Conservation (phyloP, 2,329 filamentous ascomycete genomes). For the Xylogone sp. region DNA sequence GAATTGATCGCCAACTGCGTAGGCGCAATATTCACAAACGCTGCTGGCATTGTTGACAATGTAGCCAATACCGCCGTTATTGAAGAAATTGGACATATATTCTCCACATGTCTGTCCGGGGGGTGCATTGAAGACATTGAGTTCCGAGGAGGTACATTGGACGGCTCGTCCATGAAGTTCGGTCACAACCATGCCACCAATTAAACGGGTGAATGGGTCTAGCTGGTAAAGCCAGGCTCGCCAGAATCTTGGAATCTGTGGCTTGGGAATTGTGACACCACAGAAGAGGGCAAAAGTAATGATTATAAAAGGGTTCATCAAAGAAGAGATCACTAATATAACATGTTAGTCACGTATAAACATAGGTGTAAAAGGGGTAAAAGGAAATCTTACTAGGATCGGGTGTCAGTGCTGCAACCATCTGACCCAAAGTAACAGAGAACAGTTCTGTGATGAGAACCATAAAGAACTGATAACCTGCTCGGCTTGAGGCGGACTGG, state of each 20-base stretch:
- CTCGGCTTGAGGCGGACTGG: slow-evolving; percentile 55
- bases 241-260: slow-evolving; percentile 77
- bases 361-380: background rate
- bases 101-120: slow-evolving; percentile 63
- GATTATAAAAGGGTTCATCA: slow-evolving; percentile 79
- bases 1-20: slow-evolving; percentile 75
- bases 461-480: slow-evolving; percentile 86
- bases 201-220: slow-evolving; percentile 78
- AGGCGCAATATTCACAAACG: slow-evolving; percentile 78
- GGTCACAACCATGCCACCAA: slow-evolving; percentile 75
- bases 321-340: slow-evolving; percentile 30
- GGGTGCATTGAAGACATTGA: slow-evolving; percentile 67
- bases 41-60: slow-evolving; percentile 61
- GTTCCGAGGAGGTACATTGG: slow-evolving; percentile 55
- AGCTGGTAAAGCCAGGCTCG: slow-evolving; percentile 77
- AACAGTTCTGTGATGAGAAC: slow-evolving; percentile 81
- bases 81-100: slow-evolving; percentile 73
- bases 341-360: background rate
- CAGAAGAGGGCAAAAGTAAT: slow-evolving; percentile 84
- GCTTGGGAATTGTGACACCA: slow-evolving; percentile 76
- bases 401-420: slow-evolving; percentile 72
- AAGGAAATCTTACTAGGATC: slow-evolving; percentile 45
- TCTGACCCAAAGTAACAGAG: slow-evolving; percentile 74
- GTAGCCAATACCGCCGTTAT: slow-evolving; percentile 66
- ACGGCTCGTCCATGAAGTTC: slow-evolving; percentile 67